Base-by-base conservation (phyloP, 805 yeast genomes). In the Starmerella bombicola region DNA sequence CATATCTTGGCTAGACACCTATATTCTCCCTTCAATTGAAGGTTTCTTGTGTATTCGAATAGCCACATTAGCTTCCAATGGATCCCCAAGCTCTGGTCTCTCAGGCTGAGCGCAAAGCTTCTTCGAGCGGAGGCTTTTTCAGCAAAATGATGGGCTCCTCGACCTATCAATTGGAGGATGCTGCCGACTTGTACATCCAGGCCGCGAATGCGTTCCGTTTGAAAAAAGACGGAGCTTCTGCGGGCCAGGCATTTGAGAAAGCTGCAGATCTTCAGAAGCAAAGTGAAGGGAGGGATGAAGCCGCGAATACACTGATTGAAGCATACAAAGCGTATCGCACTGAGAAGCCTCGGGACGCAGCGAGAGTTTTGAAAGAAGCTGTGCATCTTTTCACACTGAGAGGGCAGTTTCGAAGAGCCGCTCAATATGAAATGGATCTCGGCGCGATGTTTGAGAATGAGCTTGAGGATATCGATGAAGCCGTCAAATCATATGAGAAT, bases 391-490 rank as follows among this genome's bases (percentile, higher is more conserved):
- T 86, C 60, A 84, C 94, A 1, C 70, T 75, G 47, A 76, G 82
- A 52, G 99, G 99, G 10, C 95, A 88, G 60, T 91, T 91, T 64
- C 76, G 98, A 59, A 71, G 97, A 59, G 95, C 94, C 19, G 98
- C 98, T 10, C 84, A 84, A 57, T 86, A 80, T 65, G 80, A 86
- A 57, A 74, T 80, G 67, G 98, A 91, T 58, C 68, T 91, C 55
- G 98, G 86, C 9, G 85, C 76, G 50, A 61, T 88, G 34, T 83
- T 81, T 56, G 97, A 88, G 61, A 71, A 71, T 34, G 81, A 79
- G 36, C 64, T 83, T 17, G 70, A 70, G 37, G 88, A 86, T 54
- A 60, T 65, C 24, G 64, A 68, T 19, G 72, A 72, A 50, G 96
- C 98, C 5, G 70, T 79, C 39, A 68, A 68, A 40, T 74, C 85